Percentiles rank a stretch among this genome's conserved stretches.
These are phyloP conservation scores for Cicer pinnatifidum DNA, from an alignment of 306 rosid genomes.

Conservation along the genomic window DNA sequence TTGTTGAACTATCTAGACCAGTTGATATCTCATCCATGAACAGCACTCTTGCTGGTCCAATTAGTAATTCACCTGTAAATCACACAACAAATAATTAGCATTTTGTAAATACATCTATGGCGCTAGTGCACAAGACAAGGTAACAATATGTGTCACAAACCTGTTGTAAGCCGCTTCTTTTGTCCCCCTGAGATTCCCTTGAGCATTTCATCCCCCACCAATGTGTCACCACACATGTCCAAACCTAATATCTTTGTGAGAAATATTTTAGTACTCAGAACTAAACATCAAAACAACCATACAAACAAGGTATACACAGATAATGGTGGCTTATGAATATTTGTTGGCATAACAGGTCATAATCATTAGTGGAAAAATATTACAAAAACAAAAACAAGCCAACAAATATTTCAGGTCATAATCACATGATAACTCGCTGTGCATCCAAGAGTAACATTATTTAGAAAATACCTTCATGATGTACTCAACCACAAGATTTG, in stretches of 20 bases:
- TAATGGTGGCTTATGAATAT: slow-evolving; percentile 17
- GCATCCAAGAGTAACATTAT: slow-evolving; percentile 43
- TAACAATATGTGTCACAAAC: slow-evolving; percentile 44
- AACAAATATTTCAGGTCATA: slow-evolving; percentile 32
- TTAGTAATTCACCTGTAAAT: slow-evolving; percentile 82
- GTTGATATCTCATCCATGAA: slow-evolving; percentile 99
- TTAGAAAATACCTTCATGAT: slow-evolving; percentile 85
- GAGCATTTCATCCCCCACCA: slow-evolving; percentile 99
- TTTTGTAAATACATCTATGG: slow-evolving; percentile 39
- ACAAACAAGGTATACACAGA: slow-evolving; percentile 9
- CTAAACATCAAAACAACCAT: slow-evolving; percentile 23
- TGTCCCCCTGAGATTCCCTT: slow-evolving; percentile 99
- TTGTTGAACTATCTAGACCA: slow-evolving; percentile 95
- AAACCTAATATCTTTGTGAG: slow-evolving; percentile 96
- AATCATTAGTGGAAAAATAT: not conserved
- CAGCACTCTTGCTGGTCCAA: slow-evolving; percentile 97
- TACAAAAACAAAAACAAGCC: slow-evolving; percentile 1
- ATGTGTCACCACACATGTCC: slow-evolving; percentile 97
- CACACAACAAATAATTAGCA: slow-evolving; percentile 47
- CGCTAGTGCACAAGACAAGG: slow-evolving; percentile 39
- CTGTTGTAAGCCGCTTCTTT: slow-evolving; percentile 99
- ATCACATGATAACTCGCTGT: slow-evolving; percentile 33
- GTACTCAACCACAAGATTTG: slow-evolving; percentile 85
- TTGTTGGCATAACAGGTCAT: not conserved
- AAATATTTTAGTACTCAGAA: slow-evolving; percentile 60